Conservation (phyloP, 768 basidiomycete species). For the Macrocybe gigantea region DNA sequence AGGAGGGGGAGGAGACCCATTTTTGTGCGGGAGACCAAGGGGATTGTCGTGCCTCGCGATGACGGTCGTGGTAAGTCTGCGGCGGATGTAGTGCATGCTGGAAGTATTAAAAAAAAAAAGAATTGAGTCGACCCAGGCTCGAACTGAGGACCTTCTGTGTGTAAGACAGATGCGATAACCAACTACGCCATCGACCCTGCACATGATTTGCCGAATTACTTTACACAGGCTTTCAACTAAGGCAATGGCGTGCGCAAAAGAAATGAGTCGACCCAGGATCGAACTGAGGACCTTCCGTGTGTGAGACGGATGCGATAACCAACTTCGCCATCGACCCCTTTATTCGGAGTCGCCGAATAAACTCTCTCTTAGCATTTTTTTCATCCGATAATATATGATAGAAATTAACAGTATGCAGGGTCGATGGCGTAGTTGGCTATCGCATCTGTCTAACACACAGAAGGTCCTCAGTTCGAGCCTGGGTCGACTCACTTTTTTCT, state of each 20-base stretch:
- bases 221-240: not conserved
- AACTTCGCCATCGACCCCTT: slow-evolving; percentile 63
- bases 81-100: no score
- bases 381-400: no score
- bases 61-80: not conserved
- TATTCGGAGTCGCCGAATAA: no score
- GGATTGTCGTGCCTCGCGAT: not conserved
- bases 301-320: slow-evolving; percentile 68
- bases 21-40: not conserved
- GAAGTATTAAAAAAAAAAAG: no score
- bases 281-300: slow-evolving; percentile 12
- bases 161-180: slow-evolving; percentile 84
- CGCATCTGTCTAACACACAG: slow-evolving; percentile 66
- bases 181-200: slow-evolving; percentile 66
- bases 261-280: slow-evolving; percentile 9
- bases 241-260: not conserved
- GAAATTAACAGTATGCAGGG: no score
- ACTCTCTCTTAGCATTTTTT: no score
- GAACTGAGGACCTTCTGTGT: slow-evolving; percentile 48
- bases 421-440: slow-evolving; percentile 81
- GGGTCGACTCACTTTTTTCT: slow-evolving; percentile 7
- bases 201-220: no score
- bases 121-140: slow-evolving; percentile 27
- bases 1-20: slow-evolving; percentile 29
- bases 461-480: slow-evolving; percentile 9